Percentiles rank a stretch among this genome's conserved stretches.
These are phyloP conservation scores for Geoglossum cookeanum DNA, from an alignment of 2,329 filamentous ascomycete genomes.

Conservation along the genomic window DNA sequence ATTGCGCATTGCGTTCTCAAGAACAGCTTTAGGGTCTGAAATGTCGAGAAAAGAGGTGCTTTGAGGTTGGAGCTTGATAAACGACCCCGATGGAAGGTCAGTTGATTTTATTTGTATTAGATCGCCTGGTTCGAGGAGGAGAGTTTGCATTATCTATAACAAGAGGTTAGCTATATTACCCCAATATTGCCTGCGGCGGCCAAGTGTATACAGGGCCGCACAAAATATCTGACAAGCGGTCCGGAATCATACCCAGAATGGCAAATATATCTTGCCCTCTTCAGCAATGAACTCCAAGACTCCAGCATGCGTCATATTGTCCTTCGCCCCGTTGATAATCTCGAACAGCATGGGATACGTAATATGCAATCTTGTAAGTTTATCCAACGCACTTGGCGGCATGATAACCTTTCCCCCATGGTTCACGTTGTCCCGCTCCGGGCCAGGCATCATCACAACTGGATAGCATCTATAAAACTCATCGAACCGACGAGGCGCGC, in stretches of 20 bases:
- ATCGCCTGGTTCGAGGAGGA: conserved; percentile 77
- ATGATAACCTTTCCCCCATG: conserved; percentile 96
- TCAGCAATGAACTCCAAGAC: conserved; percentile 96
- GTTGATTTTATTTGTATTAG: conserved; percentile 91
- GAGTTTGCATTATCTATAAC: conserved; percentile 73
- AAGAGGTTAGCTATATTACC: not conserved
- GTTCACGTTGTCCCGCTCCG: conserved; percentile 77
- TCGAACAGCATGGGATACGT: conserved; percentile 97
- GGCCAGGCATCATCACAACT: conserved; percentile 78
- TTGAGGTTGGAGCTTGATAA: conserved; percentile 95
- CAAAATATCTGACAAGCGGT: not conserved
- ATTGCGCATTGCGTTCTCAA: conserved; percentile 90
- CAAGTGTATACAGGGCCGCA: conserved; percentile 5
- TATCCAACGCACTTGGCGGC: conserved; percentile 89
- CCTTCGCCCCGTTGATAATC: conserved; percentile 70
- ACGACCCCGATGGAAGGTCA: conserved; percentile 69
- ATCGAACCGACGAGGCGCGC: conserved; percentile 62
- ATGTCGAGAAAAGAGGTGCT: conserved; percentile 89
- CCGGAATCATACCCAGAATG: conserved; percentile 53
- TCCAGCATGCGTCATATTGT: conserved; percentile 73
- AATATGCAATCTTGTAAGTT: conserved; percentile 86
- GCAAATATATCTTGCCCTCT: conserved; percentile 88
- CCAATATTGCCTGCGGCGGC: not conserved
- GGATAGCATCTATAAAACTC: conserved; percentile 98
- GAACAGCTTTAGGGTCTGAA: conserved; percentile 87